Evolutionary conservation across 2,329 filamentous ascomycete species (phyloP).

Genomic region (Thermomyces lanuginosus): DNA sequence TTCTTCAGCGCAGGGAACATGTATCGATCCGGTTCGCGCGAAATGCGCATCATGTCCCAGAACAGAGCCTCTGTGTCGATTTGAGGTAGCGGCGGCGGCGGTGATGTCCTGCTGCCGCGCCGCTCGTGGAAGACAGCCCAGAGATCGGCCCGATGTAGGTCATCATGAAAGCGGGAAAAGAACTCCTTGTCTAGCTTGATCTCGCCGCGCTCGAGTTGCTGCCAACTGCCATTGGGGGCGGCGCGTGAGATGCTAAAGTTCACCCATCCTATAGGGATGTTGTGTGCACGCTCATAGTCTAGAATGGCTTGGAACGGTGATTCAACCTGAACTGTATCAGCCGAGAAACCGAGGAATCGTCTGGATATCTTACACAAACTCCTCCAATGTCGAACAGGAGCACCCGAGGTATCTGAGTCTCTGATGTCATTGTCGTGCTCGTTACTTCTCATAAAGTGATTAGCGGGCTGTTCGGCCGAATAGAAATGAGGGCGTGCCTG

Average conservation of each 20-base stretch:
- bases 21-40: slow-evolving; percentile 58
- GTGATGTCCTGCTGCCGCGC: slow-evolving; percentile 7
- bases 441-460: no score
- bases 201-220: slow-evolving; percentile 69
- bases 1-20: slow-evolving; percentile 69
- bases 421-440: no score
- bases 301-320: slow-evolving; percentile 89
- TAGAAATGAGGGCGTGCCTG: no score
- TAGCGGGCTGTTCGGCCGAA: no score
- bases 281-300: slow-evolving; percentile 63
- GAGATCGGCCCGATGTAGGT: slow-evolving; percentile 48
- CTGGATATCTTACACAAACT: slow-evolving; percentile 60
- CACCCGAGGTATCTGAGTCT: no score
- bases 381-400: slow-evolving; percentile 91
- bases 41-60: slow-evolving; percentile 73
- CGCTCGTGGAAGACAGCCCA: slow-evolving; percentile 48
- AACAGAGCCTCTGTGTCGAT: slow-evolving; percentile 70
- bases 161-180: slow-evolving; percentile 57
- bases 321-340: slow-evolving; percentile 44
- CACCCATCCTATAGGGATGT: slow-evolving; percentile 75
- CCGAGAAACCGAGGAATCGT: neutral
- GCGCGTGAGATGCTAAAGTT: slow-evolving; percentile 76
- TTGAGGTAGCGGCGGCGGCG: slow-evolving; percentile 47
- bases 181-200: slow-evolving; percentile 59
- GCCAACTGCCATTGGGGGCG: slow-evolving; percentile 69